Conservation (phyloP, 2,329 filamentous ascomycete genomes). For the Verticillium klebahnii region DNA sequence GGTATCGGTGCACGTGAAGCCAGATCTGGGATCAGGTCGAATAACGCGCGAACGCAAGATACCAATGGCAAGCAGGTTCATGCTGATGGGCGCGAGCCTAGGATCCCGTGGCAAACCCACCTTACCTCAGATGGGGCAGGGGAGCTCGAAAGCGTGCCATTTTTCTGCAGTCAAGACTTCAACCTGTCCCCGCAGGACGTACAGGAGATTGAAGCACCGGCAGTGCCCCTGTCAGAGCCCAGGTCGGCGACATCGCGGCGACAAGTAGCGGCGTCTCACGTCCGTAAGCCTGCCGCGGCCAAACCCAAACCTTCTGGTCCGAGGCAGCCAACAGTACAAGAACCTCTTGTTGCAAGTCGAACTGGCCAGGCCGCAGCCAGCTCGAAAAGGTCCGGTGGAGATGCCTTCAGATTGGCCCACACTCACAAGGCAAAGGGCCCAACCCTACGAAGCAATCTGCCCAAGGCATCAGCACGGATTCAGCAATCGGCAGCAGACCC, state of each 20-base stretch:
- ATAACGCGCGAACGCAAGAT: background rate
- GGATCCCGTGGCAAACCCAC: background rate
- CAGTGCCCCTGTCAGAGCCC: background rate
- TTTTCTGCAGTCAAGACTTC: constrained; percentile 41
- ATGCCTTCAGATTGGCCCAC: background rate
- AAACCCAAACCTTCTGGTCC: too few relatives aligned
- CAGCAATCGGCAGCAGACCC: background rate
- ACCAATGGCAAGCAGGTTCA: background rate
- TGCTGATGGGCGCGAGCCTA: background rate
- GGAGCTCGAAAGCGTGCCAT: constrained; percentile 16
- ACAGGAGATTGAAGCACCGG: constrained; percentile 31
- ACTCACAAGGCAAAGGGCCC: background rate
- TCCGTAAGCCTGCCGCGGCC: too few relatives aligned
- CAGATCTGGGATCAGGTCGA: background rate
- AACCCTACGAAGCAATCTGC: too few relatives aligned
- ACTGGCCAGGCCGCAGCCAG: too few relatives aligned
- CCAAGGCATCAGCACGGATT: background rate
- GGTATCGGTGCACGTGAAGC: background rate
- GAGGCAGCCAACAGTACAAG: background rate
- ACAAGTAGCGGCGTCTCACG: background rate
- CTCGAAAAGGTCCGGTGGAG: background rate
- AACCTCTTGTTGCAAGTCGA: background rate
- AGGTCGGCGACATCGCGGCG: background rate
- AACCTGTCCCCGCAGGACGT: constrained; percentile 42
- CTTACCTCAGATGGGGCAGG: background rate